A percentile compares a stretch with the other conserved stretches of the same genome.
phyloP scores from a whole-genome alignment of 164 flowering plant species.

The Aristolochia contorta region DNA sequence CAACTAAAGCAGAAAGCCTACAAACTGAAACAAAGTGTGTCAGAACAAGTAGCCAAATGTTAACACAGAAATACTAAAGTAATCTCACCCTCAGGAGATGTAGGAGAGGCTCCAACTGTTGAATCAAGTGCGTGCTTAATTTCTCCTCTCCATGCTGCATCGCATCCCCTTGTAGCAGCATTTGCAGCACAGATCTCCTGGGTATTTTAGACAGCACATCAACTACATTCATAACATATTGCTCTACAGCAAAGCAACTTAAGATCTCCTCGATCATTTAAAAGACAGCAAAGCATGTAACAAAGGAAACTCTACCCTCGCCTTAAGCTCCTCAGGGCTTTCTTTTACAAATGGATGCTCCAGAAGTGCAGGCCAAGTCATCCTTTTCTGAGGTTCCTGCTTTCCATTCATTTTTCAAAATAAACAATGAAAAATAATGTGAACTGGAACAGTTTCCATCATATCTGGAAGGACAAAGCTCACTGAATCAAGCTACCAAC shows the following conservation, averaged over 20 bases:
- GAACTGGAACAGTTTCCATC: not conserved
- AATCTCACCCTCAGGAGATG: constrained; percentile 34
- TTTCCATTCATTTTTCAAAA: constrained; percentile 3
- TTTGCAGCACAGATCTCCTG: constrained; percentile 43
- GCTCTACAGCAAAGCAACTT: too few species aligned
- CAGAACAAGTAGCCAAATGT: constrained; percentile 1
- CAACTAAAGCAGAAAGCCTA: constrained; percentile 19
- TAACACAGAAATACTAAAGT: not conserved
- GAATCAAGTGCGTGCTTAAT: constrained; percentile 22
- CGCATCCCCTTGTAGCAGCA: constrained; percentile 34
- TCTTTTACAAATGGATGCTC: constrained; percentile 93
- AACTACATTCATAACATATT: not conserved
- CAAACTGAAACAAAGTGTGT: constrained; percentile 23
- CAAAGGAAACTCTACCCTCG: constrained; percentile 32
- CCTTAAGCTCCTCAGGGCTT: constrained; percentile 46
- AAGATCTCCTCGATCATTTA: too few species aligned
- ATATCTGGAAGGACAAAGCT: not conserved
- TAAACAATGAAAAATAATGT: not conserved
- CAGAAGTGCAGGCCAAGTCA: constrained; percentile 92
- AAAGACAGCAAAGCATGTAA: not conserved
- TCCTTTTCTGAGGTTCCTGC: constrained; percentile 82
- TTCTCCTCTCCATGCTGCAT: constrained; percentile 46
- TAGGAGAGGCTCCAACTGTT: constrained; percentile 16
- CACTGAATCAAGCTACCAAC: constrained; percentile 21
- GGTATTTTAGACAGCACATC: constrained; percentile 12